Percentiles rank a stretch among this genome's conserved stretches.
Evolutionary conservation across 1,139 yeast genomes (phyloP).

Genomic region (Geotrichum carabidarum): DNA sequence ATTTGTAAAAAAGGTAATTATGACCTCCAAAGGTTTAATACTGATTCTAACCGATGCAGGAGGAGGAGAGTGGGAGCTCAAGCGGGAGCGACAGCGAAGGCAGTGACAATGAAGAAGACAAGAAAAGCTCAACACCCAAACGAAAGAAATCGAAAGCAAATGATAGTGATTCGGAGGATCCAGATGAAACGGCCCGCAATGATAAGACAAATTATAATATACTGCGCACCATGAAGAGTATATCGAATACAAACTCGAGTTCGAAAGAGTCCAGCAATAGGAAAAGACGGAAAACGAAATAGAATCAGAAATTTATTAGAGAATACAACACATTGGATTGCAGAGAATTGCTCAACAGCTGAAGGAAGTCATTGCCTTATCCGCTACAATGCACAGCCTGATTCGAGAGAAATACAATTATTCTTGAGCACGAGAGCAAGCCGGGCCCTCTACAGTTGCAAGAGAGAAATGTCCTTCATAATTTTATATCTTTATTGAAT

Average conservation of each 20-base stretch:
- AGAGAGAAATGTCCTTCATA: no score
- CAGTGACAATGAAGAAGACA: background rate
- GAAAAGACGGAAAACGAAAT: no score
- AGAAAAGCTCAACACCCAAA: background rate
- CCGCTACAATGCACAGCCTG: no score
- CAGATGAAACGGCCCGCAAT: constrained; percentile 12
- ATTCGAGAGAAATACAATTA: no score
- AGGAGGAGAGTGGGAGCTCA: constrained; percentile 1
- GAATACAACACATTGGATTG: no score
- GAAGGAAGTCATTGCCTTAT: no score
- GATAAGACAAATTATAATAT: constrained; percentile 23
- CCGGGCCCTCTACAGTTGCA: no score
- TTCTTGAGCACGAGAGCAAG: no score
- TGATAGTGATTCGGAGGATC: background rate
- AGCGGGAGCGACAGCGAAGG: background rate
- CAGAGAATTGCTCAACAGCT: no score
- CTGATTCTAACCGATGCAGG: background rate
- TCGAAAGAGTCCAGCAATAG: no score
- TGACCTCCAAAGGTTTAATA: background rate
- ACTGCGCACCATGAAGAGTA: constrained; percentile 15
- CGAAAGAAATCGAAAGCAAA: constrained; percentile 1
- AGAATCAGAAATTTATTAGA: no score
- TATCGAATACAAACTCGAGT: constrained; percentile 1
- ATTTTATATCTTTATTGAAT: no score
- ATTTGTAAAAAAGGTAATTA: constrained; percentile 2